Evolutionary conservation across 2,329 filamentous ascomycete genomes (phyloP), one percentile per base, ranked within the genome.

Genomic region (Aspergillus aculeatus): DNA sequence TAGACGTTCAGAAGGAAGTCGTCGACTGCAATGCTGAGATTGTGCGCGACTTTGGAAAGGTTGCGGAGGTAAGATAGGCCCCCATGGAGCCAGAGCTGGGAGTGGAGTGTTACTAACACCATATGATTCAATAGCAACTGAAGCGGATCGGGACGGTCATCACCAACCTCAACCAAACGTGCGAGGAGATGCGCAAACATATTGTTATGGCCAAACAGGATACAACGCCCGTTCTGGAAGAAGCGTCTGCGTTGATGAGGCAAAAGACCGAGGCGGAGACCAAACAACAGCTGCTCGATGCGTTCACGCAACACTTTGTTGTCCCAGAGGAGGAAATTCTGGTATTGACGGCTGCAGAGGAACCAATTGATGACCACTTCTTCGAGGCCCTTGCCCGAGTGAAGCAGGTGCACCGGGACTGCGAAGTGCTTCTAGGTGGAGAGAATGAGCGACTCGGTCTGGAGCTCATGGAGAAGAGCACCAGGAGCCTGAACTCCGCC

Each of bases 1-100:
- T 96, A 1, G 88, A 96, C 71, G 83, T 96, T 1, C 92, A 98
- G 73, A 94, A 90, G 73, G 93, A 98, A 71, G 90, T 97, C 41
- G 93, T 98, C 58, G 86, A 94, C 65, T 92, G 90, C 77, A 97
- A 98, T 85, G 92, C 90, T 53, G 86, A 91, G 64, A 90, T 98
- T 64, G 86, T 98, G 60, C 82, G 86, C 56, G 92, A 96, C 72
- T 98, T 98, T 77, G 91, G 92, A 38, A 84, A 87, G 57, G 92
- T 99, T 64, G 91, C 93, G 31, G 91, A 96, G 83, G 91, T 94
- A 76, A 72, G 83, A 62, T 23, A 5, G 29, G 32, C 29, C 47
- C 50, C 24, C 19, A 19, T 61, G 32, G 56, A 52, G 56, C 32
- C 69, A 19, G 41, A 31, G 29, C 29, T 7, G 12, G 41, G 16